Conservation (phyloP, 2,329 filamentous ascomycete species). For the Lithohypha guttulata region DNA sequence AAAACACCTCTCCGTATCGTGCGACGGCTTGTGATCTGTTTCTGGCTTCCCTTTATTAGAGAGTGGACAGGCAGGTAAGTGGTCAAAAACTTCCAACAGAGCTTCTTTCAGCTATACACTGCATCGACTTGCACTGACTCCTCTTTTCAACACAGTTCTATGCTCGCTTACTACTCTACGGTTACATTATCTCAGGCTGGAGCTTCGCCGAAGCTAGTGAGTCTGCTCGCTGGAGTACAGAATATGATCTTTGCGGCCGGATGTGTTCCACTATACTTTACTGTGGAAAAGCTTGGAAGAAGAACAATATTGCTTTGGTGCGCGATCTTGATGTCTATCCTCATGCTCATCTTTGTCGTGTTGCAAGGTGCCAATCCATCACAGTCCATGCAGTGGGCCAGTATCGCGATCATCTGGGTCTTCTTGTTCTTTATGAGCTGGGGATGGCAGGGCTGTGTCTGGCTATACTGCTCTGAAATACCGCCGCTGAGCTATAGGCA, state of each 20-base stretch:
- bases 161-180: slow-evolving; percentile 15
- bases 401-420: slow-evolving; percentile 11
- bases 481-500: neutral
- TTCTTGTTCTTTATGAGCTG: slow-evolving; percentile 15
- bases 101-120: no score
- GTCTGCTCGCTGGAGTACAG: slow-evolving; percentile 12
- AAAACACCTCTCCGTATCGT: slow-evolving; percentile 13
- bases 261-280: slow-evolving; percentile 16
- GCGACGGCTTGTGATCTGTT: slow-evolving; percentile 13
- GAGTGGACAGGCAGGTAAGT: slow-evolving; percentile 17
- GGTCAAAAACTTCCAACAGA: no score
- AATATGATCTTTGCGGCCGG: slow-evolving; percentile 15
- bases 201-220: slow-evolving; percentile 10
- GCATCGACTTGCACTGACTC: no score
- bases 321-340: slow-evolving; percentile 11
- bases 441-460: slow-evolving; percentile 11
- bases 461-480: neutral
- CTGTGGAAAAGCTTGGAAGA: slow-evolving; percentile 14
- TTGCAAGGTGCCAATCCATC: slow-evolving; percentile 12
- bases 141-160: neutral
- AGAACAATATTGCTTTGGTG: slow-evolving; percentile 12
- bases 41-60: slow-evolving; percentile 14
- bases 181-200: slow-evolving; percentile 12
- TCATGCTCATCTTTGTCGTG: slow-evolving; percentile 14
- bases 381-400: slow-evolving; percentile 11